These are phyloP conservation scores for Pelargonium cotyledonis DNA, from an alignment of 441 rosid genomes.

Conservation along the genomic window DNA sequence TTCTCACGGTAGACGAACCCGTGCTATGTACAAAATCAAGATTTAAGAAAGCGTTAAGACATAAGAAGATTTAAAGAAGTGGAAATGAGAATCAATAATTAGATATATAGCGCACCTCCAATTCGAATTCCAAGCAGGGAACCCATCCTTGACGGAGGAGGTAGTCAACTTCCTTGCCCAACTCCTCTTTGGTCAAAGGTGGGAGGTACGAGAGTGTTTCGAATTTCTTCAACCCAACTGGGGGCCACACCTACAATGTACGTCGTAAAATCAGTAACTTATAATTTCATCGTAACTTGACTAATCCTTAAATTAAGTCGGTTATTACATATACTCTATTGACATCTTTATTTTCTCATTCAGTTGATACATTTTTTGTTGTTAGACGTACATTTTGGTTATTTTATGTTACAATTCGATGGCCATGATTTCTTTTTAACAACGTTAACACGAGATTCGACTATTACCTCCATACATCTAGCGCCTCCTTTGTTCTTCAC, in stretches of 20 bases:
- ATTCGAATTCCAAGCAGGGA: slow-evolving; percentile 30
- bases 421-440: too few relatives aligned
- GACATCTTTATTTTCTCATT: too few relatives aligned
- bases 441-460: too few relatives aligned
- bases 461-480: background rate
- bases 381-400: too few relatives aligned
- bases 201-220: slow-evolving; percentile 29
- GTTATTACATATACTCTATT: too few relatives aligned
- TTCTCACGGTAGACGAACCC: slow-evolving; percentile 35
- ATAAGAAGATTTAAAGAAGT: too few relatives aligned
- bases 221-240: slow-evolving; percentile 15
- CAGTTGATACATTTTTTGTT: too few relatives aligned
- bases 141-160: slow-evolving; percentile 22
- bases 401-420: too few relatives aligned
- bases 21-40: slow-evolving; percentile 15
- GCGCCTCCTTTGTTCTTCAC: slow-evolving; percentile 23
- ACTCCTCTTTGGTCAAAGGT: background rate
- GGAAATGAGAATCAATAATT: background rate
- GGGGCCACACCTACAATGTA: slow-evolving; percentile 21
- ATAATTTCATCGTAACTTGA: too few relatives aligned
- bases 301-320: too few relatives aligned
- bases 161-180: slow-evolving; percentile 26
- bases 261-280: too few relatives aligned
- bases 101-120: slow-evolving; percentile 16
- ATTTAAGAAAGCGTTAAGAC: too few relatives aligned